Base-by-base conservation (phyloP, 768 basidiomycete genomes). In the Suillus sp. region DNA sequence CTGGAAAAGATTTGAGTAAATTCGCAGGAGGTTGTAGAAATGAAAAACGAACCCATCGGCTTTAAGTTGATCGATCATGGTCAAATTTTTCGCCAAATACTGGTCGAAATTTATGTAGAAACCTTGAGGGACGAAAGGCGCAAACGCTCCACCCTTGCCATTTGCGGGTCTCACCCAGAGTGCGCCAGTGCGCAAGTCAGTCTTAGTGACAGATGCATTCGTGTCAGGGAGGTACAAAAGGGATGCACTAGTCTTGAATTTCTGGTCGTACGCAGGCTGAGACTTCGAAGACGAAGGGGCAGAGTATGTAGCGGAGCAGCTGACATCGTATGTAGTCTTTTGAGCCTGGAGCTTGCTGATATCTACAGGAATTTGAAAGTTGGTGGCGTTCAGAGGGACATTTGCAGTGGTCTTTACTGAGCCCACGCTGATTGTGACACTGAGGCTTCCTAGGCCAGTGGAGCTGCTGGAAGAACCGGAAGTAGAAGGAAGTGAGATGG, bases 71-170 rank as follows among this genome's bases (percentile, higher is more conserved):
- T 86, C 76, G 48, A 90, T 77, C 6, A 82, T 71, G 1, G 86
- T 71, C 50, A 84, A 68, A 69, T 92, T 86, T 8, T 75, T 69
- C 2, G 76, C 80, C 18, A 91, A 75, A 63, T 86, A 86, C 18
- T 73, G 71, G 45, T 81, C 83, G 54, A 89, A 88, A 6, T 79
- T 72, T 0, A 90, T 86, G 67, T 91, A 93, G 73, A 90, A 93
- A 0, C 91, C 91, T 51, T 91, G 82, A 0, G 92, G 90, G 62
- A 93, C 72, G 14, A 88, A 73, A 0, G 81, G 75, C 64, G 78
- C 69, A 64, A 75, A 75, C 2, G 34, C 22, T 1, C 67, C 62
- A 22, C 69, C 69, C 7, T 65, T 69, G 22, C 65, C 64, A 55
- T 68, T 38, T 5, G 62, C 73, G 62, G 75, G 76, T 58, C 79